A percentile compares a stretch with the other conserved stretches of the same genome.
These are phyloP conservation scores for Metarhizium brunneum DNA, from an alignment of 2,329 filamentous ascomycete genomes.

Conservation along the genomic window DNA sequence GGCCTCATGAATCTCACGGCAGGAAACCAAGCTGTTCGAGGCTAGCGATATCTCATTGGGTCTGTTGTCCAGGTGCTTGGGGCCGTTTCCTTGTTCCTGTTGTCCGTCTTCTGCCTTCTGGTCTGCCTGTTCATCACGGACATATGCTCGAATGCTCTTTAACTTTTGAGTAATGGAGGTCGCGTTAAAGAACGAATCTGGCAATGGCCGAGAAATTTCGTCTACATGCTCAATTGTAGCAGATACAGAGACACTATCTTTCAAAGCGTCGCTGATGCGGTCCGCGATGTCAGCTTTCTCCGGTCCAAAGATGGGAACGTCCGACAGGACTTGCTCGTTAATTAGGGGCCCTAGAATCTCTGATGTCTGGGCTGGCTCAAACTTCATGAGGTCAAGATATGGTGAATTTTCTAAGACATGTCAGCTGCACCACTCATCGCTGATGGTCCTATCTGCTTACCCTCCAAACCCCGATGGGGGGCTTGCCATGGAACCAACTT, in stretches of 20 bases:
- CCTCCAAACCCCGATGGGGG: conserved; percentile 47
- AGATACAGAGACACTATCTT: conserved; percentile 22
- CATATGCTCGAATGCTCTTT: conserved; percentile 32
- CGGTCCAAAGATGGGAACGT: conserved; percentile 48
- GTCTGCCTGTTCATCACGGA: conserved; percentile 19
- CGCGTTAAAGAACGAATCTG: conserved; percentile 31
- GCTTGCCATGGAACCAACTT: conserved; percentile 53
- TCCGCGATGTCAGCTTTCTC: conserved; percentile 33
- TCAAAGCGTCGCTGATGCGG: conserved; percentile 32
- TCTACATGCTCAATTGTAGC: conserved; percentile 27
- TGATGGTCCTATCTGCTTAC: conserved; percentile 20
- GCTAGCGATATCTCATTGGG: conserved; percentile 28
- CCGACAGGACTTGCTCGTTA: conserved; percentile 41
- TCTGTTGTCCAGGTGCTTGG: conserved; percentile 19
- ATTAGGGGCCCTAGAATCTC: conserved; percentile 46
- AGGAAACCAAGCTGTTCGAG: conserved; percentile 33
- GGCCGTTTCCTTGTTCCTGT: conserved; percentile 14
- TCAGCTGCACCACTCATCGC: conserved; percentile 9
- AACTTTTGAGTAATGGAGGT: conserved; percentile 40
- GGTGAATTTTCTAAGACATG: conserved; percentile 32
- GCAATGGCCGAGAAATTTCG: conserved; percentile 25
- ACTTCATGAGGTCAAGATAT: conserved; percentile 48
- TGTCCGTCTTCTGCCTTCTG: conserved; percentile 14
- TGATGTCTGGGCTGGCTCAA: conserved; percentile 44
- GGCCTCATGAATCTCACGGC: conserved; percentile 48